phyloP scores from a whole-genome alignment of 2,329 filamentous ascomycete genomes.

The Lachnellula cervina region DNA sequence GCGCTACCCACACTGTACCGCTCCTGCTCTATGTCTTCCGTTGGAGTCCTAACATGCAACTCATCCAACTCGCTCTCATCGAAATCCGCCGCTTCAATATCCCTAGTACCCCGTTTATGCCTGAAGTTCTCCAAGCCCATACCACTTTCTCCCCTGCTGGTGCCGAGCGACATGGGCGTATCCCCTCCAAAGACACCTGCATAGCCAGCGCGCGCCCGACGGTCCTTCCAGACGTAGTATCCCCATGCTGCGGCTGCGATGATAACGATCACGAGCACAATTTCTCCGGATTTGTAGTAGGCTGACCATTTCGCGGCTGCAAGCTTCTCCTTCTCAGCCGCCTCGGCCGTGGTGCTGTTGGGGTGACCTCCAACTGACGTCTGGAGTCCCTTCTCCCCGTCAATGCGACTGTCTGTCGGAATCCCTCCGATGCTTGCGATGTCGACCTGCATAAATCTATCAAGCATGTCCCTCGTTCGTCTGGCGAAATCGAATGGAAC shows the following conservation, averaged over 20 bases:
- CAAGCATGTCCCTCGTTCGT: conserved; percentile 89
- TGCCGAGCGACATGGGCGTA: conserved; percentile 27
- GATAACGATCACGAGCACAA: conserved; percentile 61
- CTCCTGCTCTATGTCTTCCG: conserved; percentile 36
- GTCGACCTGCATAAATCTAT: conserved; percentile 91
- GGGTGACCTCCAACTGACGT: conserved; percentile 63
- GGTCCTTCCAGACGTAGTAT: conserved; percentile 59
- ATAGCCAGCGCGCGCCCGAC: conserved; percentile 52
- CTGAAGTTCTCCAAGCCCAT: conserved; percentile 44
- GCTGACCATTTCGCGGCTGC: conserved; percentile 65
- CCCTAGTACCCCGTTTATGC: conserved; percentile 41
- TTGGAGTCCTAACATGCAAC: conserved; percentile 40
- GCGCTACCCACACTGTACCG: conserved; percentile 54
- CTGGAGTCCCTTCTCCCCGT: conserved; percentile 63
- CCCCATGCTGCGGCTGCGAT: conserved; percentile 59
- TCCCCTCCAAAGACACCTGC: conserved; percentile 35
- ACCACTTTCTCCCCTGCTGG: conserved; percentile 25
- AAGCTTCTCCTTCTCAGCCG: conserved; percentile 57
- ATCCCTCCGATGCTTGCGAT: conserved; percentile 78
- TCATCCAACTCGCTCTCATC: conserved; percentile 63
- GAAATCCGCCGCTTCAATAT: conserved; percentile 60
- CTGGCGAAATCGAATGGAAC: conserved; percentile 91
- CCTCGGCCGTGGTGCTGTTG: conserved; percentile 60
- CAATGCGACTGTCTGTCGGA: conserved; percentile 62
- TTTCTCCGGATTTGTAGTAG: conserved; percentile 67